phyloP scores from a whole-genome alignment of 495 filamentous ascomycete genomes.

The Penicillium ucsense region DNA sequence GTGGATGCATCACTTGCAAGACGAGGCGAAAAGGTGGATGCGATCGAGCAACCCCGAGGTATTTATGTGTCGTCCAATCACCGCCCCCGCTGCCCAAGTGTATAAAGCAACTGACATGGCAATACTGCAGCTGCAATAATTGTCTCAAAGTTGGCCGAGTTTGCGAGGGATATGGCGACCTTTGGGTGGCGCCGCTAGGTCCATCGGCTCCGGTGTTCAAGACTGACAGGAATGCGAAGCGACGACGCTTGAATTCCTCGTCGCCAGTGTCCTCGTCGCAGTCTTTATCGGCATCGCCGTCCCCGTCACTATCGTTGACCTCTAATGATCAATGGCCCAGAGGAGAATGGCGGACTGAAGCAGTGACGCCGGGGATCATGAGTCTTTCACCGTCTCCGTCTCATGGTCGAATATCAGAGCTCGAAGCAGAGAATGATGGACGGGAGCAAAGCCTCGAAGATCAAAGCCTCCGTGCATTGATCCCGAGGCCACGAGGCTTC shows the following conservation, averaged over 20 bases:
- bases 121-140: constrained; percentile 24
- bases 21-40: constrained; percentile 33
- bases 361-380: neutral
- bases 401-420: neutral
- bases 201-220: constrained; percentile 27
- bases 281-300: constrained; percentile 15
- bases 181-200: constrained; percentile 32
- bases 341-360: constrained; percentile 4
- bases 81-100: neutral
- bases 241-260: constrained; percentile 13
- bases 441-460: neutral
- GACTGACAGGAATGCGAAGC: constrained; percentile 15
- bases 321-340: constrained; percentile 10
- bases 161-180: constrained; percentile 37
- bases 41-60: constrained; percentile 37
- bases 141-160: constrained; percentile 28
- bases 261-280: neutral
- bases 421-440: neutral
- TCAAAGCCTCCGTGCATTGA: neutral
- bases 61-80: neutral
- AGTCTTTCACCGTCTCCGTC: constrained; percentile 7
- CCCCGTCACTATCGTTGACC: constrained; percentile 13
- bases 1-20: constrained; percentile 37
- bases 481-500: constrained; percentile 7
- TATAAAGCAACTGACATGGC: neutral